Base-by-base conservation (phyloP, 2,329 filamentous ascomycete species). In the Aspergillus fructus region DNA sequence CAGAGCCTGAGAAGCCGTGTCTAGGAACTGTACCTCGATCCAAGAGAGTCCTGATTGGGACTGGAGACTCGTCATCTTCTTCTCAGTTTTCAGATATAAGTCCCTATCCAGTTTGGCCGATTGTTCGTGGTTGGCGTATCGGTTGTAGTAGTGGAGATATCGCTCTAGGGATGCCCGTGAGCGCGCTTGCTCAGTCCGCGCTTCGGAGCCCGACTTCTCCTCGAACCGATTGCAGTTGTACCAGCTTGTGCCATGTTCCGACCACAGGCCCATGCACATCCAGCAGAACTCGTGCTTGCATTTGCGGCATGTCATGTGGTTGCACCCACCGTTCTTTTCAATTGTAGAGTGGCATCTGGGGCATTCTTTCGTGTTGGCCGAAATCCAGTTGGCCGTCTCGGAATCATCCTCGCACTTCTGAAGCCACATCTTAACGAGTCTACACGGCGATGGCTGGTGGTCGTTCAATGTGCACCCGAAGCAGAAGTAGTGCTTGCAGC, bases 211-310 rank as follows among this genome's bases (percentile, higher is more conserved):
- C 63, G 91, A 96, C 82, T 94, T 97, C 78, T 97, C 94, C 71
- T 99, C 94, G 68, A 89, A 99, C 8, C 94, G 84, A 72, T 96
- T 99, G 83, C 94, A 99, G 75, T 96, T 99, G 81, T 99, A 99
- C 94, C 94, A 99, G 76, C 91, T 96, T 3, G 93, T 99, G 62
- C 94, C 94, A 72, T 99, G 94, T 76, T 99, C 94, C 1, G 92
- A 96, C 94, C 94, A 99, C 1, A 96, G 81, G 0, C 94, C 94
- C 94, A 99, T 99, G 71, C 94, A 99, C 90, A 99, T 97, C 94
- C 94, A 99, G 78, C 94, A 99, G 70, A 99, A 97, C 70, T 97
- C 93, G 70, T 97, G 88, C 69, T 92, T 91, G 79, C 93, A 97
- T 75, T 97, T 97, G 56, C 93, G 83, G 73, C 93, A 97, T 0